Conservation (phyloP, 2,329 filamentous ascomycete genomes). For the Rhynchosporium graminicola region DNA sequence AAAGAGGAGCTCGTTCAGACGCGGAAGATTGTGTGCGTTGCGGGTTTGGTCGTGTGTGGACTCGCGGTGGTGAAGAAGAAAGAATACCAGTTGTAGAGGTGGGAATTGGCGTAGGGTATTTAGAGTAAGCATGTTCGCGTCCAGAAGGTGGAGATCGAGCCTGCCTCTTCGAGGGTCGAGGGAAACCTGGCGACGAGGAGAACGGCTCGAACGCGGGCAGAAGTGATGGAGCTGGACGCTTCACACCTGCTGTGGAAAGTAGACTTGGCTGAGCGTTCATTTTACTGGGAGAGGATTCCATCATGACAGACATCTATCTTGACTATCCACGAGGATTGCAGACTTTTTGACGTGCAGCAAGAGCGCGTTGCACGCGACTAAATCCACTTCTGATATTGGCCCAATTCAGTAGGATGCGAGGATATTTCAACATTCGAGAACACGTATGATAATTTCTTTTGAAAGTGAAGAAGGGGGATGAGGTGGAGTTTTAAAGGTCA, state of each 20-base stretch:
- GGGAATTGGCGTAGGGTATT: slow-evolving; percentile 90
- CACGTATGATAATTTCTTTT: slow-evolving; percentile 19
- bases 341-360: slow-evolving; percentile 29
- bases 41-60: slow-evolving; percentile 51
- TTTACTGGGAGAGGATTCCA: slow-evolving; percentile 42
- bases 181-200: slow-evolving; percentile 74
- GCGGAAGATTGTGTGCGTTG: slow-evolving; percentile 63
- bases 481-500: slow-evolving; percentile 34
- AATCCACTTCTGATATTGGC: slow-evolving; percentile 26
- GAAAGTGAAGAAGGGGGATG: slow-evolving; percentile 21
- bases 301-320: slow-evolving; percentile 37
- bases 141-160: slow-evolving; percentile 49
- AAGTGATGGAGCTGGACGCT: slow-evolving; percentile 66
- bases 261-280: slow-evolving; percentile 35
- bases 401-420: slow-evolving; percentile 15
- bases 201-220: slow-evolving; percentile 79
- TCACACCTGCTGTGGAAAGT: slow-evolving; percentile 48
- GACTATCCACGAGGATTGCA: slow-evolving; percentile 17
- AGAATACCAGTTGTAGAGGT: slow-evolving; percentile 92
- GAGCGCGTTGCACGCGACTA: slow-evolving; percentile 30
- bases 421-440: slow-evolving; percentile 13
- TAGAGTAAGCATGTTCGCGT: slow-evolving; percentile 43
- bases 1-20: slow-evolving; percentile 77
- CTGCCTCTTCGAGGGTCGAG: slow-evolving; percentile 69
- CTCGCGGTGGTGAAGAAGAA: slow-evolving; percentile 76